Conservation (phyloP, 1,284 basidiomycete genomes). For the Schizopora paradoxa region DNA sequence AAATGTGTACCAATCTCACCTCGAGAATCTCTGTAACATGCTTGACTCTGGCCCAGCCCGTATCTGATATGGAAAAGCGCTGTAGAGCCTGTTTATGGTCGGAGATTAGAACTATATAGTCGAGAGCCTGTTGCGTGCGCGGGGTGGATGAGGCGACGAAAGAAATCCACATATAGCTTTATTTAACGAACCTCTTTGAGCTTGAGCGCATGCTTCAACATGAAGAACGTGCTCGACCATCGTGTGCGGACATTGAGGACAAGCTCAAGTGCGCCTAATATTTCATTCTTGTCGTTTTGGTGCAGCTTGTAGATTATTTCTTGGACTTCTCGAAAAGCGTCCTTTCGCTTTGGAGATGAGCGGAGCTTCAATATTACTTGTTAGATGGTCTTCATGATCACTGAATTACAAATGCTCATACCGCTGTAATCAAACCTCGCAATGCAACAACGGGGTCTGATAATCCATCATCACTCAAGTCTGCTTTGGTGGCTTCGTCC, state of each 20-base stretch:
- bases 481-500: slow-evolving; percentile 3
- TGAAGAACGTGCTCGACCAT: slow-evolving; percentile 14
- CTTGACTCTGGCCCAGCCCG: slow-evolving; percentile 6
- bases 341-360: slow-evolving; percentile 4
- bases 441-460: slow-evolving; percentile 9
- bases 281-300: neutral
- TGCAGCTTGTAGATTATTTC: slow-evolving; percentile 3
- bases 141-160: neutral
- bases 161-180: too few species aligned
- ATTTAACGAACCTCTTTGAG: neutral
- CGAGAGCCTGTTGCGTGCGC: slow-evolving; percentile 1
- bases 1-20: neutral
- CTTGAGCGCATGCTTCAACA: slow-evolving; percentile 5
- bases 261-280: slow-evolving; percentile 7
- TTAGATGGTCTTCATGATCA: neutral
- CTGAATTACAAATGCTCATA: neutral
- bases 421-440: slow-evolving; percentile 7
- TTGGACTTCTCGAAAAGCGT: slow-evolving; percentile 5
- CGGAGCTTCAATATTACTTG: neutral
- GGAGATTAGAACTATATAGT: slow-evolving; percentile 1
- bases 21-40: slow-evolving; percentile 6
- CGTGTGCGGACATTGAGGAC: slow-evolving; percentile 6
- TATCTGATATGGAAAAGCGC: slow-evolving; percentile 1
- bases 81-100: slow-evolving; percentile 7
- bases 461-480: neutral